These are phyloP conservation scores for Nannochloris sp. DNA, from an alignment of 139 green algal species.

Conservation along the genomic window DNA sequence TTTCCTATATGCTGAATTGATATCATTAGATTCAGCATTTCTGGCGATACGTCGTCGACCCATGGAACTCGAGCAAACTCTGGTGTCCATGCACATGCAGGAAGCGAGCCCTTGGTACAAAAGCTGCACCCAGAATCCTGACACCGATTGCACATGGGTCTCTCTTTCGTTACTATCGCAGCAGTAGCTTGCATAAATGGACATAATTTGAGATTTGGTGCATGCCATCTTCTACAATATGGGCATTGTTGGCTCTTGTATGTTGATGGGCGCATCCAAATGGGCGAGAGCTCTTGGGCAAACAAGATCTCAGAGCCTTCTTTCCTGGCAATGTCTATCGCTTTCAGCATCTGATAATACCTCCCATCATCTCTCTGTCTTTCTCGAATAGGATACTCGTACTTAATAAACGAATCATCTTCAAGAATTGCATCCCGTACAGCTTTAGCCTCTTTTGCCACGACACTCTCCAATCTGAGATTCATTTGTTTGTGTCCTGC, in stretches of 20 bases:
- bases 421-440: too few relatives aligned
- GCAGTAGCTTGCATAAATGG: slow-evolving; percentile 16
- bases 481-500: too few relatives aligned
- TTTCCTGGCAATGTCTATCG: neutral
- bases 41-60: slow-evolving; percentile 9
- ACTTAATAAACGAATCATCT: too few relatives aligned
- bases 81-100: neutral
- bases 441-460: too few relatives aligned
- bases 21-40: slow-evolving; percentile 15
- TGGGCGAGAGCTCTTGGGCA: neutral
- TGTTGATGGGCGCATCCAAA: neutral
- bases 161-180: slow-evolving; percentile 6
- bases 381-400: too few relatives aligned
- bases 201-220: neutral
- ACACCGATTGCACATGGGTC: slow-evolving; percentile 9
- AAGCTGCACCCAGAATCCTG: slow-evolving; percentile 9
- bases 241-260: slow-evolving; percentile 3
- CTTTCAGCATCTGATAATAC: too few relatives aligned
- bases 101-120: neutral
- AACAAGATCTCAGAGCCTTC: slow-evolving; percentile 1
- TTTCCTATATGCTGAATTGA: slow-evolving; percentile 5
- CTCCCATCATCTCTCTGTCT: neutral
- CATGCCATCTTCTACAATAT: neutral
- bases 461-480: too few relatives aligned
- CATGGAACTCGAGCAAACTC: slow-evolving; percentile 3